A percentile compares a stretch with the other conserved stretches of the same genome.
phyloP scores from a whole-genome alignment of 2,329 filamentous ascomycete genomes.

The Xylaria sp. region DNA sequence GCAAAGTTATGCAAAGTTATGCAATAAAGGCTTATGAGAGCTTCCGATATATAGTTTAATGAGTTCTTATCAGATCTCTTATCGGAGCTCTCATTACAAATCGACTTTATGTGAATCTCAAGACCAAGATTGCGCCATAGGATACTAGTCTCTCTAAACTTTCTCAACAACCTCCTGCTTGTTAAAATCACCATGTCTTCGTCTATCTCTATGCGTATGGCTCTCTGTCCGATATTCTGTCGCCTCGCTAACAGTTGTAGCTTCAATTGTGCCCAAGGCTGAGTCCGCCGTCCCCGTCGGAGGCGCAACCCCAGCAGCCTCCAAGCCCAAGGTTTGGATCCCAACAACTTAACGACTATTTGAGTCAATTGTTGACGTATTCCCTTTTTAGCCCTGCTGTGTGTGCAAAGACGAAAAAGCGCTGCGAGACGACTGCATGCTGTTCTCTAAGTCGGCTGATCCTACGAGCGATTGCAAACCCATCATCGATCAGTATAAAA shows the following conservation, averaged over 20 bases:
- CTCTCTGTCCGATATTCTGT: not conserved
- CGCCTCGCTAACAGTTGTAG: slow-evolving; percentile 39
- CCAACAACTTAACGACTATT: not conserved
- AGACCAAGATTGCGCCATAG: not conserved
- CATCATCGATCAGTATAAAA: slow-evolving; percentile 85
- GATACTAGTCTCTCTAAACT: slow-evolving; percentile 22
- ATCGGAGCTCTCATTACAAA: slow-evolving; percentile 33
- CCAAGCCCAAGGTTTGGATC: slow-evolving; percentile 49
- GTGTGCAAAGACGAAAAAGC: slow-evolving; percentile 97
- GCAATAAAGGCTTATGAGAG: too few species aligned
- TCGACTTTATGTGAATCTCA: slow-evolving; percentile 15
- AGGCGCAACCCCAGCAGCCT: slow-evolving; percentile 39
- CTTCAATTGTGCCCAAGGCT: slow-evolving; percentile 43
- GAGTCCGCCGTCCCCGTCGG: slow-evolving; percentile 41
- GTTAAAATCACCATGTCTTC: slow-evolving; percentile 37
- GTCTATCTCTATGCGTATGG: slow-evolving; percentile 40
- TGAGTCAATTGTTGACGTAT: slow-evolving; percentile 22
- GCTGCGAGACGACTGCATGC: slow-evolving; percentile 96
- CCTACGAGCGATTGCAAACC: slow-evolving; percentile 85
- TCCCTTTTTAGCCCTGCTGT: slow-evolving; percentile 81
- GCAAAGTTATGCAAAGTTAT: too few species aligned
- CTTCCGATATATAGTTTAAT: too few species aligned
- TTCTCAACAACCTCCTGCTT: slow-evolving; percentile 8
- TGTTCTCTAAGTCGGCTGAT: slow-evolving; percentile 87
- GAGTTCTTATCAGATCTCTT: slow-evolving; percentile 10